Percentiles rank a stretch among this genome's conserved stretches.
phyloP scores from a whole-genome alignment of 1,284 basidiomycete genomes.

The Sutorius eximius region DNA sequence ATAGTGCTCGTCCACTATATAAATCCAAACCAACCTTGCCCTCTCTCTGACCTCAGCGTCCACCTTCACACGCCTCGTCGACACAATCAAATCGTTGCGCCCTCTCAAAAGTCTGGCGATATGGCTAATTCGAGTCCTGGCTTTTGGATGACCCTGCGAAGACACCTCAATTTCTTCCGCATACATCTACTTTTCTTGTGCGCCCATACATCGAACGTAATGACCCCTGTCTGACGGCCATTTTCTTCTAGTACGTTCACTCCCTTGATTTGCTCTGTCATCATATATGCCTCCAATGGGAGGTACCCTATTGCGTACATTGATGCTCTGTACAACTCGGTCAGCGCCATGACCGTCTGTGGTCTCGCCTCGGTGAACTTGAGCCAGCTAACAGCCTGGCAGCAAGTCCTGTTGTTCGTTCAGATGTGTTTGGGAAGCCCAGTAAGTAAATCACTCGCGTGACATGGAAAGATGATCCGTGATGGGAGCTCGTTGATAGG shows the following conservation, averaged over 20 bases:
- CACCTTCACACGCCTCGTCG: neutral
- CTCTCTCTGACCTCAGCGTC: too few species aligned
- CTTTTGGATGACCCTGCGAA: constrained; percentile 36
- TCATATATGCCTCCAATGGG: constrained; percentile 78
- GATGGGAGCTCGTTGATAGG: constrained; percentile 37
- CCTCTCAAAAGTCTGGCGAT: neutral
- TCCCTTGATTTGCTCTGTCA: constrained; percentile 69
- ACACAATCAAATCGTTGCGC: neutral
- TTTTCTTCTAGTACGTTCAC: constrained; percentile 60
- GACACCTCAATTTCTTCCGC: constrained; percentile 70
- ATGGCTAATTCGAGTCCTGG: constrained; percentile 17
- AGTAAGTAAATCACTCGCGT: constrained; percentile 41
- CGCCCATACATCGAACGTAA: constrained; percentile 21
- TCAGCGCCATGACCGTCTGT: constrained; percentile 79
- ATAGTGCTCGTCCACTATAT: neutral
- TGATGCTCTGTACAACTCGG: constrained; percentile 73
- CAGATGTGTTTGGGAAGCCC: constrained; percentile 74
- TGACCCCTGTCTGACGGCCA: constrained; percentile 23
- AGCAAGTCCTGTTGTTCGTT: constrained; percentile 73
- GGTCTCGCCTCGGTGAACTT: constrained; percentile 76
- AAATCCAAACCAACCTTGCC: neutral
- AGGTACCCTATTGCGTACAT: constrained; percentile 63
- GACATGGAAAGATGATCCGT: neutral
- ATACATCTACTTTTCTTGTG: constrained; percentile 58
- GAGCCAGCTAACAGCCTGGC: constrained; percentile 70